Percentiles rank a stretch among this genome's conserved stretches.
phyloP scores from a whole-genome alignment of 2,329 filamentous ascomycete genomes.

The Scedosporium aurantiacum region DNA sequence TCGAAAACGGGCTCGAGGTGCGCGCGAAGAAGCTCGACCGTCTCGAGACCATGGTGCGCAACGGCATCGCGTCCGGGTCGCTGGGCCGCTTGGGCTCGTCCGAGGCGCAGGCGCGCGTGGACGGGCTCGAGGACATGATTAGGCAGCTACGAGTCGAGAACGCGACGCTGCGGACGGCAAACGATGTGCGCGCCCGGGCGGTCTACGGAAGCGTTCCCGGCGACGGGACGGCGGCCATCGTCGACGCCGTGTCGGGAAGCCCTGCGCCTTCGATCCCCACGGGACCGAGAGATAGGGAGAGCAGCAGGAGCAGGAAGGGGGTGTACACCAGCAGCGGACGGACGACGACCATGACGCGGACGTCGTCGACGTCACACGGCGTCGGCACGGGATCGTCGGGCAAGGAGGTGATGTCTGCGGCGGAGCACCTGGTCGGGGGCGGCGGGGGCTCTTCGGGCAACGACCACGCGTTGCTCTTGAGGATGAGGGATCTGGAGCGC shows the following conservation, averaged over 20 bases:
- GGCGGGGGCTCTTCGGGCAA: slow-evolving; percentile 16
- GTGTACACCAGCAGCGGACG: slow-evolving; percentile 3
- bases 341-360: slow-evolving; percentile 14
- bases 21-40: slow-evolving; percentile 79
- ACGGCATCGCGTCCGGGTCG: slow-evolving; percentile 42
- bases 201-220: slow-evolving; percentile 18
- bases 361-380: slow-evolving; percentile 18
- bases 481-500: slow-evolving; percentile 77
- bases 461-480: slow-evolving; percentile 73
- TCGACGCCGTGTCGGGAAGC: slow-evolving; percentile 30
- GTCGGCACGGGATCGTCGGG: slow-evolving; percentile 12
- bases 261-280: slow-evolving; percentile 44
- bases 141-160: slow-evolving; percentile 54
- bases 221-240: slow-evolving; percentile 22
- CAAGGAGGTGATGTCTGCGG: slow-evolving; percentile 5
- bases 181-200: slow-evolving; percentile 44
- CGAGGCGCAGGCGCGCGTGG: slow-evolving; percentile 31
- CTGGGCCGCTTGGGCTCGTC: not conserved
- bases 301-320: slow-evolving; percentile 15
- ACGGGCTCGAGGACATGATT: slow-evolving; percentile 49
- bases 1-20: slow-evolving; percentile 71
- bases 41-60: slow-evolving; percentile 68
- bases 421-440: slow-evolving; percentile 12
- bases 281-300: slow-evolving; percentile 37
- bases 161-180: slow-evolving; percentile 55